These are phyloP conservation scores for Scheffersomyces segobiensis DNA, from an alignment of 1,139 yeast genomes.

Conservation along the genomic window DNA sequence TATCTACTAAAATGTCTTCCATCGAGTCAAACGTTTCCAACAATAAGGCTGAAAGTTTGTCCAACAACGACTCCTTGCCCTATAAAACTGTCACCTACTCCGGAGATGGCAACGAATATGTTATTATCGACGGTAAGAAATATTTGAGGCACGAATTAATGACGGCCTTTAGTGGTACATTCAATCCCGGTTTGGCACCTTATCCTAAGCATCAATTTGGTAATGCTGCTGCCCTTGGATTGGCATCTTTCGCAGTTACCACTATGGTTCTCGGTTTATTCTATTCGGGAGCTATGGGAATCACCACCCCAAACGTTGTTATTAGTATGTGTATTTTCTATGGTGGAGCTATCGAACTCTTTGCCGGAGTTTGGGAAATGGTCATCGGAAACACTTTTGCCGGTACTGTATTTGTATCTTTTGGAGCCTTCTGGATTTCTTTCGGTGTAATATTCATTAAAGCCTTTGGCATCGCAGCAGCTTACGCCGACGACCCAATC, in stretches of 20 bases:
- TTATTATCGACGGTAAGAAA: conserved; percentile 31
- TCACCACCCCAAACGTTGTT: conserved; percentile 49
- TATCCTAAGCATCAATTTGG: conserved; percentile 39
- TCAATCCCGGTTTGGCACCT: conserved; percentile 34
- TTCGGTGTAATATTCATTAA: conserved; percentile 37
- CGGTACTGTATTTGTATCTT: conserved; percentile 35
- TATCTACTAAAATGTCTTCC: neutral
- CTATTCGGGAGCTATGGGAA: conserved; percentile 55
- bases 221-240: conserved; percentile 60
- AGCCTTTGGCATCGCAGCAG: conserved; percentile 31
- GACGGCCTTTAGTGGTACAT: conserved; percentile 39
- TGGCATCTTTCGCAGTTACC: conserved; percentile 48
- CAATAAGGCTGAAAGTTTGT: neutral
- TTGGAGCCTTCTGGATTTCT: conserved; percentile 40
- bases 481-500: conserved; percentile 24
- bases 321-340: conserved; percentile 48
- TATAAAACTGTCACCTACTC: conserved; percentile 1
- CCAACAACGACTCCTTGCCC: neutral
- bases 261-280: conserved; percentile 49
- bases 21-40: neutral
- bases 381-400: conserved; percentile 36
- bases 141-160: conserved; percentile 33
- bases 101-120: conserved; percentile 26
- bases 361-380: conserved; percentile 57
- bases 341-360: conserved; percentile 48